Percentiles rank a stretch among this genome's conserved stretches.
phyloP scores from a whole-genome alignment of 768 basidiomycete genomes.

The Calocera viscosa region DNA sequence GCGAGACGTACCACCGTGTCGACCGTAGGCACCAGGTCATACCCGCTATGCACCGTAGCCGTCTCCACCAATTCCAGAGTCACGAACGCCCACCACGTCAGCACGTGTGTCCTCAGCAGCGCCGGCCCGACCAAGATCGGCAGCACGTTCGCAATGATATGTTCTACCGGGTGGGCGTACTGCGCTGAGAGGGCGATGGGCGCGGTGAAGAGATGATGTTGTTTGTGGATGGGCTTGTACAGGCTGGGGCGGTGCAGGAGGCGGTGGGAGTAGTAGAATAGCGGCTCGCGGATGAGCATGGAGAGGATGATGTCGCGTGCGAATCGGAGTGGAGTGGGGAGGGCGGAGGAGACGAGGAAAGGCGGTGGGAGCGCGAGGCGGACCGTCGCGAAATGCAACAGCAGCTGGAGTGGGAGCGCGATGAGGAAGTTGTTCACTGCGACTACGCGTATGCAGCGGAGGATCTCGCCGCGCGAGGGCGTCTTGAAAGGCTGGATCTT shows the following conservation, averaged over 20 bases:
- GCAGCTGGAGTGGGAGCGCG: constrained; percentile 19
- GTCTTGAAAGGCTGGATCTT: constrained; percentile 22
- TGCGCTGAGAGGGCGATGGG: constrained; percentile 27
- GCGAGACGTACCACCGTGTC: not conserved
- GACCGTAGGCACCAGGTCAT: not conserved
- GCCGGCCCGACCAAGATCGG: constrained; percentile 21
- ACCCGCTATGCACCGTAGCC: constrained; percentile 25
- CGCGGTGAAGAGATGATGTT: constrained; percentile 27
- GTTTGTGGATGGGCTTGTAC: constrained; percentile 26
- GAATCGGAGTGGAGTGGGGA: constrained; percentile 19
- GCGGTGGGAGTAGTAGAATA: constrained; percentile 27
- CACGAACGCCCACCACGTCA: constrained; percentile 25
- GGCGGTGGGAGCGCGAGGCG: constrained; percentile 12
- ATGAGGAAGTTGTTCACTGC: constrained; percentile 21
- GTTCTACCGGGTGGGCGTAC: constrained; percentile 22
- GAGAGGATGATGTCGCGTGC: constrained; percentile 19
- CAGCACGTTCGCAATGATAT: constrained; percentile 25
- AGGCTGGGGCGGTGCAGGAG: constrained; percentile 23
- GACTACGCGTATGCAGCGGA: constrained; percentile 22
- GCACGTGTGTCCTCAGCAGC: constrained; percentile 22
- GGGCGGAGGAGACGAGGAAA: constrained; percentile 19
- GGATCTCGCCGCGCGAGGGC: constrained; percentile 21
- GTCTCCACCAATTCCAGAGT: constrained; percentile 22
- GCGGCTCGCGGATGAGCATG: constrained; percentile 23
- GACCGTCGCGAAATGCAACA: constrained; percentile 13